Conservation (phyloP, 495 filamentous ascomycete genomes). For the Geoglossum glabrum region DNA sequence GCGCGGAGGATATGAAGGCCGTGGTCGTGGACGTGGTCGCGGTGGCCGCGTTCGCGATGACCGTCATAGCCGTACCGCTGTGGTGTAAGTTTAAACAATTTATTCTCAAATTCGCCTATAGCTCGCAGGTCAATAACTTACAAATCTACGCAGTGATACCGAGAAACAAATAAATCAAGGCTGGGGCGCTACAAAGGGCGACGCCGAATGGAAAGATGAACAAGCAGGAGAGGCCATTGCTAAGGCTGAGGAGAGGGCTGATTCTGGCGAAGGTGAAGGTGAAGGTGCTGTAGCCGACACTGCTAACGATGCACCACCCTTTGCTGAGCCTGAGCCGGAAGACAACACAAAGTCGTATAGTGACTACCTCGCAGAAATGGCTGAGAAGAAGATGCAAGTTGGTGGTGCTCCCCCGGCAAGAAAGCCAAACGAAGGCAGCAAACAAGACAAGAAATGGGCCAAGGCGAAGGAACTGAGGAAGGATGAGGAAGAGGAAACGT, state of each 20-base stretch:
- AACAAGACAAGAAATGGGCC: slow-evolving; percentile 79
- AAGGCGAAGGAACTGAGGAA: slow-evolving; percentile 57
- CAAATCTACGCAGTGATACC: slow-evolving; percentile 39
- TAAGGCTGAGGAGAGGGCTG: slow-evolving; percentile 51
- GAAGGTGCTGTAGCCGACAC: slow-evolving; percentile 11
- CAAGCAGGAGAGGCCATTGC: slow-evolving; percentile 72
- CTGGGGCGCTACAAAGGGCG: slow-evolving; percentile 70
- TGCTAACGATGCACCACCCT: slow-evolving; percentile 16
- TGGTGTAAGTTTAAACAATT: slow-evolving; percentile 33
- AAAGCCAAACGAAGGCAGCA: slow-evolving; percentile 75
- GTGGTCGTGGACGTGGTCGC: slow-evolving; percentile 21
- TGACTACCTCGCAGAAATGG: slow-evolving; percentile 75
- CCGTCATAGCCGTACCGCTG: slow-evolving; percentile 56
- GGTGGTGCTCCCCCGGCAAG: slow-evolving; percentile 45
- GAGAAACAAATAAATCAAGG: slow-evolving; percentile 82
- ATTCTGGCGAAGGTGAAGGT: slow-evolving; percentile 13
- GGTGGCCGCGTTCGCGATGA: slow-evolving; percentile 54
- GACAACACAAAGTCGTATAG: slow-evolving; percentile 75
- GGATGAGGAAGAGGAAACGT: slow-evolving; percentile 50
- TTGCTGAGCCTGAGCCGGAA: slow-evolving; percentile 39
- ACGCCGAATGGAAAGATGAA: slow-evolving; percentile 72
- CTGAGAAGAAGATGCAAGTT: slow-evolving; percentile 61
- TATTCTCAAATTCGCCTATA: background rate
- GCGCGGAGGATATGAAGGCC: slow-evolving; percentile 25
- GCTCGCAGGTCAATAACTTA: background rate